A percentile compares a stretch with the other conserved stretches of the same genome.
These are phyloP conservation scores for Fereydounia khargensis DNA, from an alignment of 1,284 basidiomycete species.

Conservation along the genomic window DNA sequence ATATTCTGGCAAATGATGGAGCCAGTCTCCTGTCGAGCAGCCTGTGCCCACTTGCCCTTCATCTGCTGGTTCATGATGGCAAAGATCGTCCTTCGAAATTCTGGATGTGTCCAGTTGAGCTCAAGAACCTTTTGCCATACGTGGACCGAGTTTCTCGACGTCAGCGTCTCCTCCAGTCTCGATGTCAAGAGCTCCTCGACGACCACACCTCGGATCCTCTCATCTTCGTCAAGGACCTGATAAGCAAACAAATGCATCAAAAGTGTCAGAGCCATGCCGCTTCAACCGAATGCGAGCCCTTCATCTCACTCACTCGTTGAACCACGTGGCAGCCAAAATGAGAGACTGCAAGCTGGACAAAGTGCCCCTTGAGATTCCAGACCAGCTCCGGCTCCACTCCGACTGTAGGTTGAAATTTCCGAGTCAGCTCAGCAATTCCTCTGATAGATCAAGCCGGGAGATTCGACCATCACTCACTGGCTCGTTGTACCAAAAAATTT, in stretches of 20 bases:
- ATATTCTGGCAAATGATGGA: conserved; percentile 50
- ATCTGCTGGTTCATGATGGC: conserved; percentile 38
- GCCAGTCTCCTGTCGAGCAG: conserved; percentile 46
- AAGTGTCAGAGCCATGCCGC: no score
- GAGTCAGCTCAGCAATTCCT: not conserved
- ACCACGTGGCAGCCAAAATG: conserved; percentile 52
- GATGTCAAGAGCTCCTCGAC: conserved; percentile 41
- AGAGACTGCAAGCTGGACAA: conserved; percentile 39
- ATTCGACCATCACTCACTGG: conserved; percentile 5
- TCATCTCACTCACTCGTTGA: conserved; percentile 20
- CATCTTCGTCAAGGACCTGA: conserved; percentile 36
- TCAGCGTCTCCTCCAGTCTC: conserved; percentile 37
- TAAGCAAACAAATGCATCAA: no score
- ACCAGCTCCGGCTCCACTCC: conserved; percentile 19
- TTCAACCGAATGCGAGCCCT: no score
- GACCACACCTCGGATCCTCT: conserved; percentile 15
- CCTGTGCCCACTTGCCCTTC: conserved; percentile 36
- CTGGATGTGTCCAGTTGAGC: conserved; percentile 30
- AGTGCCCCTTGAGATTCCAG: conserved; percentile 26
- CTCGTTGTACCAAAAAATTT: conserved; percentile 50
- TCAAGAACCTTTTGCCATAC: conserved; percentile 48
- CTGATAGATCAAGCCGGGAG: not conserved
- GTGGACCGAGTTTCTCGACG: conserved; percentile 43
- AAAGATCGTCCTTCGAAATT: conserved; percentile 30
- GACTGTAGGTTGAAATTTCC: conserved; percentile 1